Base-by-base conservation (phyloP, 768 basidiomycete genomes). In the Leccinum aurantiacum region DNA sequence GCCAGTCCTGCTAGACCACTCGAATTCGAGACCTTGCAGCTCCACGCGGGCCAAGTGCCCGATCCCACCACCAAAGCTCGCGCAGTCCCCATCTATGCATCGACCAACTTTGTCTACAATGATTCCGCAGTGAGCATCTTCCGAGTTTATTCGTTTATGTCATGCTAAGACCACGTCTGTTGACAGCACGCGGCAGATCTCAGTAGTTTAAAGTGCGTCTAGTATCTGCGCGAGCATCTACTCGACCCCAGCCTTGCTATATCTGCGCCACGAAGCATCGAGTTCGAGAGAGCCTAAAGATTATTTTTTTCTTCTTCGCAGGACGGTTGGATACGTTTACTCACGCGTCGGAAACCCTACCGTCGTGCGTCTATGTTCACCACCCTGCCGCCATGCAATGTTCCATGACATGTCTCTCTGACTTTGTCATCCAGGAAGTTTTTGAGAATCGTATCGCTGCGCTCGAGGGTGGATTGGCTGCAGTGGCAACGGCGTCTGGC, bases 391-490 rank as follows among this genome's bases (percentile, higher is more conserved):
- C 25, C 25, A 27, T 27, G 25, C 25, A 27, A 27, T 27, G 25
- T 27, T 27, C 25, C 25, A 7, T 27, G 25, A 27, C 25, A 27
- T 27, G 25, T 27, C 25, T 27, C 25, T 27, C 25, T 7, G 25
- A 1, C 25, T 27, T 27, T 27, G 25, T 27, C 6, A 27, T 22
- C 46, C 4, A 83, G 84, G 84, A 87, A 44, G 79, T 87, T 3
- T 86, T 89, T 54, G 88, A 88, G 71, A 81, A 82, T 63, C 79
- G 87, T 4, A 82, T 89, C 2, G 81, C 88, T 0, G 83, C 84
- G 0, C 78, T 89, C 13, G 87, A 88, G 62, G 84, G 85, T 3
- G 88, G 87, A 0, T 76, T 70, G 0, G 85, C 85, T 0, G 87
- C 87, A 3, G 75, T 88, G 0, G 76, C 86, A 0, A 70, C 80